phyloP scores from a whole-genome alignment of 2,329 filamentous ascomycete genomes.

The Fusarium vanettenii region DNA sequence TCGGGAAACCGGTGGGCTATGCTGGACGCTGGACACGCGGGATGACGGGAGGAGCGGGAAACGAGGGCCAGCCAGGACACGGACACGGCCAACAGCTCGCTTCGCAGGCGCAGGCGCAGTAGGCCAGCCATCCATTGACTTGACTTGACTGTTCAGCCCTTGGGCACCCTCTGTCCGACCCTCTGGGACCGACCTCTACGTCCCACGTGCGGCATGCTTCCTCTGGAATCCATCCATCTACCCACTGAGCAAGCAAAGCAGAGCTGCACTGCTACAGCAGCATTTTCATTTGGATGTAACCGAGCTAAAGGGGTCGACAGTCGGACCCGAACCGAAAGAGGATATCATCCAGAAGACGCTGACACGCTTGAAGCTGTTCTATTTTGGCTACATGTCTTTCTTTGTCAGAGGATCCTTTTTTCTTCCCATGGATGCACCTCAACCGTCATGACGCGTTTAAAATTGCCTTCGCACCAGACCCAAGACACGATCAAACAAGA shows the following conservation, averaged over 20 bases:
- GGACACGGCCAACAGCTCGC: neutral
- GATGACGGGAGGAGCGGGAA: constrained; percentile 1
- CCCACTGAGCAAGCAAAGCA: neutral
- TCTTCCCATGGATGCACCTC: neutral
- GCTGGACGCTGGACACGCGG: constrained; percentile 12
- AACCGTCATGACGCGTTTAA: constrained; percentile 31
- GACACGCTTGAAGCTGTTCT: neutral
- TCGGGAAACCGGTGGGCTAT: constrained; percentile 45
- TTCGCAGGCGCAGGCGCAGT: neutral
- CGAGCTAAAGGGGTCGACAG: neutral
- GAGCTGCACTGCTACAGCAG: neutral
- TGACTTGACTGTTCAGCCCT: neutral
- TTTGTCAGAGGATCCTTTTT: constrained; percentile 8
- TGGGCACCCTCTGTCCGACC: neutral
- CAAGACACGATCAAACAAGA: constrained; percentile 13
- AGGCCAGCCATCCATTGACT: neutral
- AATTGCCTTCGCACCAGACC: constrained; percentile 6
- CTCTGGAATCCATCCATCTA: neutral
- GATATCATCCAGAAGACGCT: neutral
- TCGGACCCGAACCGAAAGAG: neutral
- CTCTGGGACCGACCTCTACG: neutral
- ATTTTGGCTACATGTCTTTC: constrained; percentile 1
- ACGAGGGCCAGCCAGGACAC: neutral
- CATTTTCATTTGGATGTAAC: neutral
- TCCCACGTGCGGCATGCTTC: neutral